These are phyloP conservation scores for Sphaerulina populicola DNA, from an alignment of 2,329 filamentous ascomycete species.

Conservation along the genomic window DNA sequence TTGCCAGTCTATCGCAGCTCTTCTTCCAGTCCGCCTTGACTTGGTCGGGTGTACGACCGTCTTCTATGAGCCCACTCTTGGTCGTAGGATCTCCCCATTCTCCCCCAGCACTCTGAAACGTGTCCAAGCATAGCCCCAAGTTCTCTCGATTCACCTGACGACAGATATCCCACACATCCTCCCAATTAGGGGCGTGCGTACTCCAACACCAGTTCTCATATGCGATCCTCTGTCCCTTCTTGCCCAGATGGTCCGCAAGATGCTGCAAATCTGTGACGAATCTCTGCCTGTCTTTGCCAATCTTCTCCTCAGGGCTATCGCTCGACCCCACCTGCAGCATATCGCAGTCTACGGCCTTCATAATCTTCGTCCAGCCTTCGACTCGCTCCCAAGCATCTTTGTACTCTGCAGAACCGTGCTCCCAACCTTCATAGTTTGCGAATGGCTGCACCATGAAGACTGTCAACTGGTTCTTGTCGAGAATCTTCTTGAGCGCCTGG, in stretches of 20 bases:
- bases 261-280: slow-evolving; percentile 55
- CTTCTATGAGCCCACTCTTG: slow-evolving; percentile 50
- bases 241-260: slow-evolving; percentile 54
- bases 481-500: slow-evolving; percentile 47
- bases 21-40: slow-evolving; percentile 38
- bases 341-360: slow-evolving; percentile 60
- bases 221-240: slow-evolving; percentile 53
- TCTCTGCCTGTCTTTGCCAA: slow-evolving; percentile 43
- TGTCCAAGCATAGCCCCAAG: slow-evolving; percentile 67
- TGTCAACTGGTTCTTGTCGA: slow-evolving; percentile 47
- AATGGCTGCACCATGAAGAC: slow-evolving; percentile 71
- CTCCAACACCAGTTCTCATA: slow-evolving; percentile 83
- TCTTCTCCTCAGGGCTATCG: slow-evolving; percentile 49
- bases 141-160: slow-evolving; percentile 55
- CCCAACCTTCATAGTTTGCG: slow-evolving; percentile 69
- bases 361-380: slow-evolving; percentile 60
- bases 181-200: slow-evolving; percentile 60
- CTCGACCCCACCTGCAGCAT: slow-evolving; percentile 62
- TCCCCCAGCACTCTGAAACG: slow-evolving; percentile 64
- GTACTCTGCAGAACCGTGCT: slow-evolving; percentile 48
- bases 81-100: slow-evolving; percentile 68
- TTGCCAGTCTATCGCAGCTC: slow-evolving; percentile 43
- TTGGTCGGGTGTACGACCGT: slow-evolving; percentile 37
- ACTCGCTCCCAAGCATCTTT: slow-evolving; percentile 56
- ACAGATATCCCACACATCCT: slow-evolving; percentile 61